These are phyloP conservation scores for Medicago arabica DNA, from an alignment of 306 rosid genomes.

Conservation along the genomic window DNA sequence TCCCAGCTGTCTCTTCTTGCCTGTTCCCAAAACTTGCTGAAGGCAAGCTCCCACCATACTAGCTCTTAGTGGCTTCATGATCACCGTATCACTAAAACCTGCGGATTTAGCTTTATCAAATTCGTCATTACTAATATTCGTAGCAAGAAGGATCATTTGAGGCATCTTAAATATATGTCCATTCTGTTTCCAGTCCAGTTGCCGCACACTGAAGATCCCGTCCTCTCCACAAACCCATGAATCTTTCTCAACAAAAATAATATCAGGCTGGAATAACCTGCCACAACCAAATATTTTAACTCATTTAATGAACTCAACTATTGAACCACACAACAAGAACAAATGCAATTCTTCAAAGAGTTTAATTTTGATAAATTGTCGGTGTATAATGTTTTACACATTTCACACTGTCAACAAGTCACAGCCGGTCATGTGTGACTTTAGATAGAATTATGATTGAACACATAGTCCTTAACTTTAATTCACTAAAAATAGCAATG, in stretches of 20 bases:
- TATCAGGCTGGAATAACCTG: slow-evolving; percentile 81
- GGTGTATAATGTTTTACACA: no score
- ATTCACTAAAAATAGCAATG: no score
- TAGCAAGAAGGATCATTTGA: slow-evolving; percentile 83
- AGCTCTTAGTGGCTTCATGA: slow-evolving; percentile 96
- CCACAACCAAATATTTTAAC: slow-evolving; percentile 44
- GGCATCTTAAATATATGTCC: slow-evolving; percentile 67
- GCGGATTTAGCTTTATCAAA: slow-evolving; percentile 72
- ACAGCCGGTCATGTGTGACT: background rate
- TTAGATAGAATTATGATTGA: no score
- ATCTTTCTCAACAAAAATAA: slow-evolving; percentile 89
- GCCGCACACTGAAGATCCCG: slow-evolving; percentile 53
- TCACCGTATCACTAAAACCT: slow-evolving; percentile 88
- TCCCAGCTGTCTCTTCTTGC: slow-evolving; percentile 75
- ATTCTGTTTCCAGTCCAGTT: slow-evolving; percentile 75
- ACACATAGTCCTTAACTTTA: no score
- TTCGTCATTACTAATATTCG: slow-evolving; percentile 68
- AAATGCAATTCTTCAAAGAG: slow-evolving; percentile 12
- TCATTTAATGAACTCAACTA: slow-evolving; percentile 29
- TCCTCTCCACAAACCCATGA: slow-evolving; percentile 77
- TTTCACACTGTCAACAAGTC: background rate
- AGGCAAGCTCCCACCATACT: slow-evolving; percentile 99
- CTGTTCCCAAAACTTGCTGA: slow-evolving; percentile 86
- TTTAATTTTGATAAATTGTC: background rate
- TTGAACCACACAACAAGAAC: slow-evolving; percentile 26